Conservation (phyloP, 2,329 filamentous ascomycete genomes). For the Leptographium flavum region DNA sequence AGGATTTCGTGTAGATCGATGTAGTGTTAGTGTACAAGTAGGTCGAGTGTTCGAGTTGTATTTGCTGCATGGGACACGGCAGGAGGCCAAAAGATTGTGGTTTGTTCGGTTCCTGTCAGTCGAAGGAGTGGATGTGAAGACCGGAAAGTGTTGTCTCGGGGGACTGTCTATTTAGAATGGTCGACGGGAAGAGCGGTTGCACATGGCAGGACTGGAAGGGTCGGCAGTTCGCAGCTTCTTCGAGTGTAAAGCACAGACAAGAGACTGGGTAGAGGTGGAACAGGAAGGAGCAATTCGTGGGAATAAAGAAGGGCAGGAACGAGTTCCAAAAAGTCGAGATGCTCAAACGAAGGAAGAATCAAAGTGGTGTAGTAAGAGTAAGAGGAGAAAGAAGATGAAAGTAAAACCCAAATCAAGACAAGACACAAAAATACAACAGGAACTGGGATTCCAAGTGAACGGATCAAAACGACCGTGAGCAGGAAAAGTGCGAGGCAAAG, state of each 20-base stretch:
- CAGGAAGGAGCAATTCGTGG: constrained; percentile 5
- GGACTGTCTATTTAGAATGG: not conserved
- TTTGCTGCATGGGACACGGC: constrained; percentile 12
- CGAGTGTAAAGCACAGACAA: not conserved
- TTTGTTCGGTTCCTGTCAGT: constrained; percentile 16
- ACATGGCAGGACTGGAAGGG: too few relatives aligned
- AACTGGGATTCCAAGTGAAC: constrained; percentile 23
- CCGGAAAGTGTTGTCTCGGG: constrained; percentile 1
- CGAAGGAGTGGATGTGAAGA: constrained; percentile 30
- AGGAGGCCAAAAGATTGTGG: constrained; percentile 26
- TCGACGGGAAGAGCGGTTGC: constrained; percentile 15
- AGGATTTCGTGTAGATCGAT: not conserved
- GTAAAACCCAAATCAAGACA: constrained; percentile 7
- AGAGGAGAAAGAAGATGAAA: too few relatives aligned
- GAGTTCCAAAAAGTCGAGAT: constrained; percentile 30
- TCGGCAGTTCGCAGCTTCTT: constrained; percentile 6
- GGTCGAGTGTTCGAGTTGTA: constrained; percentile 5
- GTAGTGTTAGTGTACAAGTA: constrained; percentile 15
- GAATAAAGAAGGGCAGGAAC: constrained; percentile 29
- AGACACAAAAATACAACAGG: constrained; percentile 24
- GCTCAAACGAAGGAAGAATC: constrained; percentile 25
- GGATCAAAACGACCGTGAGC: constrained; percentile 33
- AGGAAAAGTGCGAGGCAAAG: constrained; percentile 19
- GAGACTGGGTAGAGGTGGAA: not conserved
- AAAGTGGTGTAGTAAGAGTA: constrained; percentile 9